Conservation (phyloP, 1,284 basidiomycete species). For the Ustilago curta region DNA sequence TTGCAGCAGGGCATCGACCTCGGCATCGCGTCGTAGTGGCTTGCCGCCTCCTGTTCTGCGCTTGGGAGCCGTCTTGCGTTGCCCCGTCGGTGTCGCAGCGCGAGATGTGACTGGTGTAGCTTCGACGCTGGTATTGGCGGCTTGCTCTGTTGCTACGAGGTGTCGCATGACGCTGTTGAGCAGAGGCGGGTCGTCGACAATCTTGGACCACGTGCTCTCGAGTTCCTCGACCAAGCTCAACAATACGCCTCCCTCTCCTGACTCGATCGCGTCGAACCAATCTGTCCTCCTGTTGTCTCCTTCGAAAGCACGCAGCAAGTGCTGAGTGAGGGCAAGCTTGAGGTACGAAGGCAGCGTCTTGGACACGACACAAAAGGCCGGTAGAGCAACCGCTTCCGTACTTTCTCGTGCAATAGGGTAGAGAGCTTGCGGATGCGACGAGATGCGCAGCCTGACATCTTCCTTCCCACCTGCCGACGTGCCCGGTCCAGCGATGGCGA, state of each 20-base stretch:
- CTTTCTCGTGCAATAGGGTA: slow-evolving; percentile 61
- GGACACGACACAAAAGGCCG: slow-evolving; percentile 82
- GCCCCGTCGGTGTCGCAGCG: slow-evolving; percentile 29
- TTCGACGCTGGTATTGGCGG: slow-evolving; percentile 22
- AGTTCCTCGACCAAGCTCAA: slow-evolving; percentile 81
- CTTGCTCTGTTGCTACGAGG: slow-evolving; percentile 38
- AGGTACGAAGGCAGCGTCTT: slow-evolving; percentile 81
- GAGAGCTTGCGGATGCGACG: slow-evolving; percentile 74
- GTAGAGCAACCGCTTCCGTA: slow-evolving; percentile 71
- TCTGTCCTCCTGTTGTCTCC: slow-evolving; percentile 70
- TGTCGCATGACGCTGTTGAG: slow-evolving; percentile 64
- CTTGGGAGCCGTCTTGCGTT: slow-evolving; percentile 9
- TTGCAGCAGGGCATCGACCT: slow-evolving; percentile 76
- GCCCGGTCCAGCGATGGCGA: slow-evolving; percentile 56
- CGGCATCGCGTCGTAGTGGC: slow-evolving; percentile 69
- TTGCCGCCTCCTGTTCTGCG: slow-evolving; percentile 12
- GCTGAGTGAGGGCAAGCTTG: slow-evolving; percentile 82
- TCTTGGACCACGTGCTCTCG: slow-evolving; percentile 71
- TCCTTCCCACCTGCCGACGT: slow-evolving; percentile 63
- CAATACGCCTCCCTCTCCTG: slow-evolving; percentile 79
- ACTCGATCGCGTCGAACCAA: slow-evolving; percentile 74
- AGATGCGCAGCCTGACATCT: slow-evolving; percentile 77
- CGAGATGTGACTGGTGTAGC: slow-evolving; percentile 28
- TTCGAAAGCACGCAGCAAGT: slow-evolving; percentile 62
- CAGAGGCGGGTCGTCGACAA: slow-evolving; percentile 67